A percentile compares a stretch with the other conserved stretches of the same genome.
Conservation (phyloP, 208 protist species). For the Trypanosoma rangeli region DNA sequence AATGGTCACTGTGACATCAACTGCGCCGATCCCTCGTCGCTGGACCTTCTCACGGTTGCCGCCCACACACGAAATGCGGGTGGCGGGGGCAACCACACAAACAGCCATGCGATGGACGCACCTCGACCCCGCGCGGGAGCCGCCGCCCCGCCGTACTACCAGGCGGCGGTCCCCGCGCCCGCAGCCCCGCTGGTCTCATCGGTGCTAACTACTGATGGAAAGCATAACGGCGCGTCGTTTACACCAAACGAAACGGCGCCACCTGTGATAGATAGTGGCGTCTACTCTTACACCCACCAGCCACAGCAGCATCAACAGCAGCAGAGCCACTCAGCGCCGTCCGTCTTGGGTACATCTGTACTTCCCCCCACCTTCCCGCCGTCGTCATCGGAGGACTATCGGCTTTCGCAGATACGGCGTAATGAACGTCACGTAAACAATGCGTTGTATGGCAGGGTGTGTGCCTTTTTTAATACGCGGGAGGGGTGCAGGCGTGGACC, state of each 20-base stretch:
- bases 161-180: neutral
- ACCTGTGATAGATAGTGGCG: neutral
- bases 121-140: neutral
- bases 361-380: neutral
- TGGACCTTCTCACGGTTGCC: slow-evolving; percentile 19
- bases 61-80: neutral
- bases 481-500: slow-evolving; percentile 68
- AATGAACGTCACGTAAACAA: slow-evolving; percentile 74
- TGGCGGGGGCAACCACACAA: neutral
- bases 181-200: neutral
- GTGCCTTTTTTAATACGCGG: slow-evolving; percentile 61
- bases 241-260: neutral
- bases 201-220: neutral
- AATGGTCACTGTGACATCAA: slow-evolving; percentile 66
- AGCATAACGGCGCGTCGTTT: neutral
- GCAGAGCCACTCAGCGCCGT: neutral
- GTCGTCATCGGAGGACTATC: slow-evolving; percentile 53
- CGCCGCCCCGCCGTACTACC: slow-evolving; percentile 1
- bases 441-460: slow-evolving; percentile 41
- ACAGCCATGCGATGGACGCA: neutral
- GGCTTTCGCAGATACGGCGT: slow-evolving; percentile 65
- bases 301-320: slow-evolving; percentile 9
- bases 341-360: slow-evolving; percentile 11
- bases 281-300: neutral
- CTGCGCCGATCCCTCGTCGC: slow-evolving; percentile 25